A percentile compares a stretch with the other conserved stretches of the same genome.
Conservation (phyloP, 2,329 filamentous ascomycete genomes). For the Cordyceps militaris region DNA sequence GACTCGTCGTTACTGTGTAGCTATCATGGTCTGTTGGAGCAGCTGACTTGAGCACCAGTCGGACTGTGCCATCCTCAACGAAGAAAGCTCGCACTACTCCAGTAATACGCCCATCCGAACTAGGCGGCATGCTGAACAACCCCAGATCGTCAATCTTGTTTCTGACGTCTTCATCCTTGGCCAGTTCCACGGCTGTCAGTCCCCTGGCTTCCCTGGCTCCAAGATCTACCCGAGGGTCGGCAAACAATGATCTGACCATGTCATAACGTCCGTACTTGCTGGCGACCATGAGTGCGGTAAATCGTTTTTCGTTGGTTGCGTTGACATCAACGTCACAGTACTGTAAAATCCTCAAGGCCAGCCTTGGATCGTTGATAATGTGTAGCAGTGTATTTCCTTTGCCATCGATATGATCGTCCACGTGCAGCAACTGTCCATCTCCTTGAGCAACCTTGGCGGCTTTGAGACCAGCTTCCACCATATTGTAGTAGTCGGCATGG, state of each 20-base stretch:
- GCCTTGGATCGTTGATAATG: slow-evolving; percentile 77
- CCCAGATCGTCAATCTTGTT: slow-evolving; percentile 95
- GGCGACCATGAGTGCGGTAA: slow-evolving; percentile 94
- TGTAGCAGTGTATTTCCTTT: slow-evolving; percentile 96
- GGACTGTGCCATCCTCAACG: slow-evolving; percentile 89
- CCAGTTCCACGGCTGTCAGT: slow-evolving; percentile 88
- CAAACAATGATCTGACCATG: slow-evolving; percentile 81
- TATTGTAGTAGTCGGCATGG: slow-evolving; percentile 74
- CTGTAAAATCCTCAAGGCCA: slow-evolving; percentile 69
- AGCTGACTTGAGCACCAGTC: slow-evolving; percentile 89
- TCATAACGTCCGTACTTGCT: slow-evolving; percentile 97
- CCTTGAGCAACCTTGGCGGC: slow-evolving; percentile 68
- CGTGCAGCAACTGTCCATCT: slow-evolving; percentile 72
- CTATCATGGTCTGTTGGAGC: slow-evolving; percentile 73
- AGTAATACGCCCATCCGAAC: slow-evolving; percentile 73
- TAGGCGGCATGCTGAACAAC: slow-evolving; percentile 66
- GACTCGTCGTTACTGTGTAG: slow-evolving; percentile 91
- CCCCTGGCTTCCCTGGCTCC: slow-evolving; percentile 78
- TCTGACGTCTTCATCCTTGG: slow-evolving; percentile 94
- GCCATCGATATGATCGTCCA: slow-evolving; percentile 86
- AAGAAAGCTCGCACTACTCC: slow-evolving; percentile 94
- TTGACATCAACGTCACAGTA: slow-evolving; percentile 94
- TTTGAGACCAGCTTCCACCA: slow-evolving; percentile 77
- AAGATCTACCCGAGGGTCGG: slow-evolving; percentile 80
- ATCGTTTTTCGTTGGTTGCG: slow-evolving; percentile 87